A percentile compares a stretch with the other conserved stretches of the same genome.
Conservation (phyloP, 169 alveolate species). For the Plasmodium gonderi region DNA sequence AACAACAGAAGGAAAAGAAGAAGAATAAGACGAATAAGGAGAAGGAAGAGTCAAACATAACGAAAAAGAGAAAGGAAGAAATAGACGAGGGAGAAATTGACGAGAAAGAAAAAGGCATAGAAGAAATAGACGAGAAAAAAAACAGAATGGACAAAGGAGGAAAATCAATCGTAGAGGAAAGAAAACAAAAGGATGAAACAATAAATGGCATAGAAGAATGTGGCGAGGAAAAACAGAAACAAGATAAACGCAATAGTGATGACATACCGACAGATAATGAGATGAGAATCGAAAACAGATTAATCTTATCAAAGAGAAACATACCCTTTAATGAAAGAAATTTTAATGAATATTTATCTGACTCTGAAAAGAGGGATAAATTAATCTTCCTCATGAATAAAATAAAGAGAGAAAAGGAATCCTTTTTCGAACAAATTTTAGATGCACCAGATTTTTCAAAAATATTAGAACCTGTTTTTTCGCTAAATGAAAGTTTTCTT, state of each 20-base stretch:
- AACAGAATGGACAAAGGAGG: background rate
- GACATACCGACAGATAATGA: background rate
- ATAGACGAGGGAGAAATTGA: background rate
- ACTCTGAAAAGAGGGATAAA: slow-evolving; percentile 28
- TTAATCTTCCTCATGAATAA: slow-evolving; percentile 46
- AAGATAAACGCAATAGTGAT: background rate
- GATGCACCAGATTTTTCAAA: slow-evolving; percentile 69
- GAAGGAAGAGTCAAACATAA: background rate
- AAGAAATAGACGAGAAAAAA: background rate
- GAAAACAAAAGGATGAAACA: background rate
- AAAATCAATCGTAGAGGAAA: background rate
- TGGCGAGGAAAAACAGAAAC: background rate
- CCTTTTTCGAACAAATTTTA: slow-evolving; percentile 37
- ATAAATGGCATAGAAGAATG: background rate
- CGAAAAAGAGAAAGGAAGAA: background rate
- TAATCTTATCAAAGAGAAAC: background rate
- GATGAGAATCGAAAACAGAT: background rate
- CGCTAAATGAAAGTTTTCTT: slow-evolving; percentile 50
- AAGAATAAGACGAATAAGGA: background rate
- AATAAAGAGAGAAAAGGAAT: slow-evolving; percentile 57
- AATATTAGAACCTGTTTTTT: slow-evolving; percentile 59
- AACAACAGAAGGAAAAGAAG: background rate
- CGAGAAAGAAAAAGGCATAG: background rate
- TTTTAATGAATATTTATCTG: background rate
- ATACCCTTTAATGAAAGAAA: background rate